These are phyloP conservation scores for Tubosaeta sp. DNA, from an alignment of 768 basidiomycete species.

Conservation along the genomic window DNA sequence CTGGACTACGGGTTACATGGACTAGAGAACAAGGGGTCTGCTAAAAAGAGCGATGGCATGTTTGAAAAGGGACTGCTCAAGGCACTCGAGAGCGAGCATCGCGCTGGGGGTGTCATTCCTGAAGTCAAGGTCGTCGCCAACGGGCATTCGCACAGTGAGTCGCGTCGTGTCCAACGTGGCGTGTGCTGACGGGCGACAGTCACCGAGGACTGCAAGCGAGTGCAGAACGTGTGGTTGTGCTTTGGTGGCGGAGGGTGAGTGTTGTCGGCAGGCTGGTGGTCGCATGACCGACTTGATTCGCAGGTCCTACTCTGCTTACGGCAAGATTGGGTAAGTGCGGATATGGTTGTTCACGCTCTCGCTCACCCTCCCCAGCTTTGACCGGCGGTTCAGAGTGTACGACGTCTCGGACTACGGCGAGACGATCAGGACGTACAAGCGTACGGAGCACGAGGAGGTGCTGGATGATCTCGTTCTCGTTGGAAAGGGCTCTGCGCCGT, in stretches of 20 bases:
- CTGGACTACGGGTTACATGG: slow-evolving; percentile 70
- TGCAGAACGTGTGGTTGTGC: slow-evolving; percentile 87
- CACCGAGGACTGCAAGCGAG: slow-evolving; percentile 83
- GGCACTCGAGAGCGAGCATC: slow-evolving; percentile 68
- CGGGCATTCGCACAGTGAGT: slow-evolving; percentile 83
- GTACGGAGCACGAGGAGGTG: slow-evolving; percentile 65
- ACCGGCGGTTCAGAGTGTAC: slow-evolving; percentile 87
- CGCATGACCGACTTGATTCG: background rate
- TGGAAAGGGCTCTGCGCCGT: slow-evolving; percentile 44
- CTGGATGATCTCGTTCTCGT: slow-evolving; percentile 61
- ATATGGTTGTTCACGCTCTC: background rate
- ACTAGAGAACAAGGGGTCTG: slow-evolving; percentile 55
- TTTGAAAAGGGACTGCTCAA: slow-evolving; percentile 76
- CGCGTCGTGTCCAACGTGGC: background rate
- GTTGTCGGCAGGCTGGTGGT: background rate
- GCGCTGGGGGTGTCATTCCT: slow-evolving; percentile 39
- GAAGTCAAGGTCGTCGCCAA: slow-evolving; percentile 90
- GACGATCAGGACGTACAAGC: slow-evolving; percentile 85
- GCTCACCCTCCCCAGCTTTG: slow-evolving; percentile 55
- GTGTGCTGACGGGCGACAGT: slow-evolving; percentile 40
- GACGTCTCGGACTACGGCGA: slow-evolving; percentile 88
- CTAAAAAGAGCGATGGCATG: slow-evolving; percentile 75
- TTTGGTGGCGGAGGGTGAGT: slow-evolving; percentile 82
- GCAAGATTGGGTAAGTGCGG: slow-evolving; percentile 63
- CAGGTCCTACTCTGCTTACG: slow-evolving; percentile 81